Evolutionary conservation across 768 basidiomycete genomes (phyloP), one percentile per base, ranked within the genome.

Genomic region (Suillus americanus): DNA sequence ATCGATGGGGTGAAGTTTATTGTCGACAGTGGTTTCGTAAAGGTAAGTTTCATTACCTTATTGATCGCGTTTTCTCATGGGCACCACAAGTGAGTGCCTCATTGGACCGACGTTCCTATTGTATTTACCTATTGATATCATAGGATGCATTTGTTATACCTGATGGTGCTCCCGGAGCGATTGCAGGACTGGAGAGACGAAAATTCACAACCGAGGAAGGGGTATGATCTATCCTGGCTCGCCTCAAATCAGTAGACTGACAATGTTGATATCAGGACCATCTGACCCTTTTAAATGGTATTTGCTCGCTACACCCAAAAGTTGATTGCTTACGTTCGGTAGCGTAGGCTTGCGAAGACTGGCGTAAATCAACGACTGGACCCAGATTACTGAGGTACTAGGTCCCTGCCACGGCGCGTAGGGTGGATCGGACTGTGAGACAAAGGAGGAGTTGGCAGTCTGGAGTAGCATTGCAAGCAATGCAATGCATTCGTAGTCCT

Each of bases 121-220:
- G 25, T 62, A 63, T 66, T 35, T 53, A 9, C 61, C 48, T 37
- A 20, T 23, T 23, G 18, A 35, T 38, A n/a, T 18, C 16, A 50
- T 64, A 97, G 94, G 95, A 98, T 70, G 88, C 90, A 3, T 99
- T 99, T 73, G 76, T 96, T 30, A 92, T 93, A 62, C 89, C 91
- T 4, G 92, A 95, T 3, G 95, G 95, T 6, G 87, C 90, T 9
- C 83, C 86, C 6, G 94, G 94, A 14, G 94, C 94, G 1, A 74
- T 94, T 38, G 95, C 92, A 4, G 97, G 99, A 75, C 79, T 99
- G 16, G 96, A 99, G 75, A 83, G 95, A 60, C 80, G 97, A 64
- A 99, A 99, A 74, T 99, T 99, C 71, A 99, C 95, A 0, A 95
- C 96, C 0, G 96, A 99, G 77, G 97, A 99, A 85, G 97, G 97